Evolutionary conservation across 75 land plant species (phyloP), one percentile per base, ranked within the genome.

Genomic region (Picea glauca): DNA sequence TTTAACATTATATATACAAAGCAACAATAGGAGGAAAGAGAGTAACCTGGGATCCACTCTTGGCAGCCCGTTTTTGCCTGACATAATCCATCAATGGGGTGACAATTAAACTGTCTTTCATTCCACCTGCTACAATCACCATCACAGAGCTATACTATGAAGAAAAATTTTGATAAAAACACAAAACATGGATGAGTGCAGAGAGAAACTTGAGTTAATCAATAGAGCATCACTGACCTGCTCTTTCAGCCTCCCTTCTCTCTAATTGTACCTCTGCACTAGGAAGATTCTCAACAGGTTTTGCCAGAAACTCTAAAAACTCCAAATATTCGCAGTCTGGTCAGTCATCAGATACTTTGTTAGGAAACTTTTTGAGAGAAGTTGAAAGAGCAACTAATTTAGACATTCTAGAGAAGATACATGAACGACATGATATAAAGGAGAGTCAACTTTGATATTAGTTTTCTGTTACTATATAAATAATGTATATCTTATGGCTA

Each of bases 201-300:
- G 66, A 2, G 26, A 20, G 58, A 20, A 40, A 23, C 13, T 70
- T 43, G 0, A 38, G 17, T 26, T 65, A 46, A 38, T 63, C 35
- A 2, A 60, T 23, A 20, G 13, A 62, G 30, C 26, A 80, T 18
- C 14, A 50, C 57, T 72, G 66, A 91, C 91, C 87, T 78, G 91
- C 89, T 80, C 81, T 84, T 79, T 91, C 98, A 31, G 98, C 93
- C 81, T 94, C 99, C 79, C 76, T 89, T 58, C 95, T 89, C 80
- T 96, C 99, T 80, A 96, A 86, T 62, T 96, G 99, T 56, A 94
- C 79, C 80, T 96, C 99, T 30, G 99, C 99, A 87, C 99, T 96
- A 20, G 99, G 99, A 82, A 96, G 91, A 81, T 87, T 82, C 63
- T 96, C 99, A 33, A 76, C 84, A 70, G 99, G 98, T 80, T 96